A percentile compares a stretch with the other conserved stretches of the same genome.
Conservation (phyloP, 2,329 filamentous ascomycete genomes). For the Beauveria sp. region DNA sequence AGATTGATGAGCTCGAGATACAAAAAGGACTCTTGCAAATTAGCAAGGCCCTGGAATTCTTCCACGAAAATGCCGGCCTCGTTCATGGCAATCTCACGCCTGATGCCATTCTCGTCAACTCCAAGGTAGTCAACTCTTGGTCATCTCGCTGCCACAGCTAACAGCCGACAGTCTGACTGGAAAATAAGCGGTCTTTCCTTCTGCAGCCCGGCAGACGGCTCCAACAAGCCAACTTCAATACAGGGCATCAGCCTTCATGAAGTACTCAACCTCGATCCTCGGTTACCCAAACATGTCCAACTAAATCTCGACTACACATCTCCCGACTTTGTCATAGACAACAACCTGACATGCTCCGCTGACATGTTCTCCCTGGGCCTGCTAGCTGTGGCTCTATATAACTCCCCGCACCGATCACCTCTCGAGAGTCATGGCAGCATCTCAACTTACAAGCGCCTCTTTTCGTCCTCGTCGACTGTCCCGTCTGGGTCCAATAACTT, state of each 20-base stretch:
- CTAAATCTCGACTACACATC: constrained; percentile 89
- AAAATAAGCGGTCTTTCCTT: constrained; percentile 95
- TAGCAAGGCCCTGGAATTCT: constrained; percentile 86
- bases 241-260: constrained; percentile 76
- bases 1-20: constrained; percentile 95
- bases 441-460: constrained; percentile 77
- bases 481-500: constrained; percentile 80
- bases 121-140: constrained; percentile 53
- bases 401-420: constrained; percentile 85
- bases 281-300: constrained; percentile 75
- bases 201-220: constrained; percentile 70
- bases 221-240: constrained; percentile 66
- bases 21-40: constrained; percentile 93
- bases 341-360: constrained; percentile 71
- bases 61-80: constrained; percentile 89
- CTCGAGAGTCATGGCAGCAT: constrained; percentile 73
- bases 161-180: constrained; percentile 71
- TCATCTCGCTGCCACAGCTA: constrained; percentile 17
- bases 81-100: constrained; percentile 94
- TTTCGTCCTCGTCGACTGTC: constrained; percentile 68
- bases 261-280: constrained; percentile 74
- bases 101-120: constrained; percentile 87
- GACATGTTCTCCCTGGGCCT: constrained; percentile 94
- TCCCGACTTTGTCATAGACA: constrained; percentile 90
- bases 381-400: constrained; percentile 83